Evolutionary conservation across 257 asterid genomes (phyloP), one percentile per base, ranked within the genome.

Genomic region (Solanum virginianum): DNA sequence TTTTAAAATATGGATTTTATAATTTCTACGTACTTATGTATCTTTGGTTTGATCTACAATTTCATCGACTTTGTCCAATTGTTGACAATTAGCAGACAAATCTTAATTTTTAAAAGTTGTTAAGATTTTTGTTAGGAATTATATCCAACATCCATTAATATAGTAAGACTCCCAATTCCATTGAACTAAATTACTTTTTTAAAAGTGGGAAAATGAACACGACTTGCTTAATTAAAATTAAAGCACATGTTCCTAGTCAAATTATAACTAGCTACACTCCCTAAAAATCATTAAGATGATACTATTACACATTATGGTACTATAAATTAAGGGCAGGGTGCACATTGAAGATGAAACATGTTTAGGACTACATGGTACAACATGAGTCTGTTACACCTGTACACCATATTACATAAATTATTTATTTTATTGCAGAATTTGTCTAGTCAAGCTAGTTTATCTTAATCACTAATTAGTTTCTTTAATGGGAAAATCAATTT

Each of bases 361-460:
- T 79, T 79, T 17, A 79, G 66, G 65, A 53, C 63, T 53, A 77
- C 82, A 26, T 77, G 26, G 26, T 77, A 53, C 82, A 53, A 15
- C 13, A 69, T 32, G 22, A 66, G 22, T 32, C 32, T 7, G 4
- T 8, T 53, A 26, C 82, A 75, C 62, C 45, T 75, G 45, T 49
- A 75, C 24, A 53, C 82, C 63, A 77, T 9, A 77, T 47, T 45
- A 54, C 22, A 32, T 39, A 32, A 74, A 89, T 83, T 39, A 74
- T 87, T 83, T 85, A 89, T 86, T 87, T 53, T 81, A 81, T 87
- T 89, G 88, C 89, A 24, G 59, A 85, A 88, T 85, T 85, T 85
- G 91, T 88, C 84, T 82, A 88, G 85, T 83, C 92, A 87, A 87
- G 86, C 18, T 54, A 79, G 75, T 43, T 87, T 87, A 88, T 85